These are phyloP conservation scores for Ascosphaera apis DNA, from an alignment of 2,329 filamentous ascomycete genomes.

Conservation along the genomic window DNA sequence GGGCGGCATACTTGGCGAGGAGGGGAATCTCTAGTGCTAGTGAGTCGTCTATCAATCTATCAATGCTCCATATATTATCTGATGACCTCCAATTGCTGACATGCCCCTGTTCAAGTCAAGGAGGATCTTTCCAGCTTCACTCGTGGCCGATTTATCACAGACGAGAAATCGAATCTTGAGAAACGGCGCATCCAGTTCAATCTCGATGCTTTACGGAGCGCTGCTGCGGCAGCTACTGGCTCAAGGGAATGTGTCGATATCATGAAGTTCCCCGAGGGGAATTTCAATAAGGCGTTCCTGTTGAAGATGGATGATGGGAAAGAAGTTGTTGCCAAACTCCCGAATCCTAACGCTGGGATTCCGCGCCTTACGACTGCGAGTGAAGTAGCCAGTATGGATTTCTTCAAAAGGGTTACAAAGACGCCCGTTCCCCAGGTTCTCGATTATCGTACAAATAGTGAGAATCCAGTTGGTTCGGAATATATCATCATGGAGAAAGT, in stretches of 20 bases:
- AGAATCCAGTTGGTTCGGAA: constrained; percentile 13
- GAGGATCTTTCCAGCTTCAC: background rate
- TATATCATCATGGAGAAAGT: constrained; percentile 16
- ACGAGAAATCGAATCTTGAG: background rate
- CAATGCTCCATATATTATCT: background rate
- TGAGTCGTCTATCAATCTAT: background rate
- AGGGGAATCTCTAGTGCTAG: constrained; percentile 2
- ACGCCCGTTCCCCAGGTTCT: constrained; percentile 14
- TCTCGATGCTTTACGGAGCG: constrained; percentile 12
- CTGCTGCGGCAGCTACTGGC: constrained; percentile 11
- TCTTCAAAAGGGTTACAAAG: constrained; percentile 7
- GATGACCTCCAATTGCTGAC: too few species aligned
- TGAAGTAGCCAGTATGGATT: constrained; percentile 17
- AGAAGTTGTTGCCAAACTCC: constrained; percentile 6
- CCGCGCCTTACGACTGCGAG: constrained; percentile 10
- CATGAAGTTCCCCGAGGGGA: constrained; percentile 10
- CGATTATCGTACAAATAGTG: constrained; percentile 6
- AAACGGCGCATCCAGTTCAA: constrained; percentile 10
- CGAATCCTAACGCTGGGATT: constrained; percentile 6
- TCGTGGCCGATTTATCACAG: background rate
- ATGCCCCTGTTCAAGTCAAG: too few species aligned
- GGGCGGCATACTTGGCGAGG: background rate
- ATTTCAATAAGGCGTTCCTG: constrained; percentile 12
- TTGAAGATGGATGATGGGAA: constrained; percentile 8
- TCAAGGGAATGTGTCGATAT: constrained; percentile 12